Conservation (phyloP, 2,329 filamentous ascomycete species). For the Tolypocladium cylindrosporum region DNA sequence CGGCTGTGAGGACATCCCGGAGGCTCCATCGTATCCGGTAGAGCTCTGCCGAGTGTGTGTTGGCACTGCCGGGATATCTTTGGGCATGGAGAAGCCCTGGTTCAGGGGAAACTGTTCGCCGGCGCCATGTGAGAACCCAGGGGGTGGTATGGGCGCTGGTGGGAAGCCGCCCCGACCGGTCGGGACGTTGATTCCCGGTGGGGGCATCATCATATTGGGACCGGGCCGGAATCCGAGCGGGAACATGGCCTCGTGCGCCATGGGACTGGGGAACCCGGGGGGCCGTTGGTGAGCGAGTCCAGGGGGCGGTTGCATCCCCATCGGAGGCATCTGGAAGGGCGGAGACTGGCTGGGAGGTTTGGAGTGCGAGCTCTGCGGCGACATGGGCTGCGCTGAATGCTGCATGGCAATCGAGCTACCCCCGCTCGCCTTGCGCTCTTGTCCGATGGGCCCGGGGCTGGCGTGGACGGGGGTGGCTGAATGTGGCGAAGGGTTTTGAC, state of each 20-base stretch:
- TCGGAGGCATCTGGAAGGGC: constrained; percentile 42
- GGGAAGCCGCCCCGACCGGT: constrained; percentile 31
- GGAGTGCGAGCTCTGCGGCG: constrained; percentile 37
- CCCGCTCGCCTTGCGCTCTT: constrained; percentile 54
- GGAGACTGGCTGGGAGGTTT: constrained; percentile 29
- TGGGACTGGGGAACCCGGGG: constrained; percentile 45
- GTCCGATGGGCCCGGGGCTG: constrained; percentile 53
- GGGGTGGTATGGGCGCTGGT: constrained; percentile 23
- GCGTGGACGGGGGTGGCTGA: constrained; percentile 53
- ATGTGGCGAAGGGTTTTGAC: constrained; percentile 50
- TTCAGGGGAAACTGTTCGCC: constrained; percentile 20
- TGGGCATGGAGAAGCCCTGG: constrained; percentile 20
- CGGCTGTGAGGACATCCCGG: constrained; percentile 51
- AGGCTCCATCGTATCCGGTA: constrained; percentile 51
- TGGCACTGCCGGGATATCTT: constrained; percentile 23
- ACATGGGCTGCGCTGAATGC: constrained; percentile 35
- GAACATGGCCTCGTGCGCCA: constrained; percentile 42
- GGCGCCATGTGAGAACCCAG: constrained; percentile 22
- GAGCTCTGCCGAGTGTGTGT: constrained; percentile 71
- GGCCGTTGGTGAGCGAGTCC: constrained; percentile 25
- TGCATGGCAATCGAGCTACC: constrained; percentile 16
- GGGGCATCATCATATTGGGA: constrained; percentile 36
- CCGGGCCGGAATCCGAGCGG: constrained; percentile 35
- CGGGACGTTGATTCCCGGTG: constrained; percentile 39
- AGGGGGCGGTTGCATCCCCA: constrained; percentile 42